A percentile compares a stretch with the other conserved stretches of the same genome.
Conservation (phyloP, 2,329 filamentous ascomycete genomes). For the Ophiostoma novo-ulmi region DNA sequence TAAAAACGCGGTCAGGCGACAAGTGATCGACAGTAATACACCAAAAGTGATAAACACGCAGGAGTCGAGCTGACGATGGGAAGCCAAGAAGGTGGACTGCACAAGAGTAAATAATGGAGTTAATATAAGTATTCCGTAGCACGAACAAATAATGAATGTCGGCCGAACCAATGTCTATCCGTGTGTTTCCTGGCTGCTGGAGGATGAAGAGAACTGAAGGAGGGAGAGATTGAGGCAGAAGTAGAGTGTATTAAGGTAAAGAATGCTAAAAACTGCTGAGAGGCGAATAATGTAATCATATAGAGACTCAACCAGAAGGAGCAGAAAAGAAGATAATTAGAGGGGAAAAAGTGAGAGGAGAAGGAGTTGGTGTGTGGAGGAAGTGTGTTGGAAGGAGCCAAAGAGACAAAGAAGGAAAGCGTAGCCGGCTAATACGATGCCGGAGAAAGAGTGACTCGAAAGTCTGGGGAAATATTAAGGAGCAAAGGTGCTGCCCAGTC, state of each 20-base stretch:
- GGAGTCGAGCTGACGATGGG: neutral
- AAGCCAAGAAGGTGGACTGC: neutral
- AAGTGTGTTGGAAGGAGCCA: neutral
- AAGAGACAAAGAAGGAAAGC: neutral
- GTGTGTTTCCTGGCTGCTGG: neutral
- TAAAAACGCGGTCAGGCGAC: slow-evolving; percentile 8
- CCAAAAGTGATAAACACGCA: slow-evolving; percentile 15
- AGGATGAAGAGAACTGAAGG: neutral
- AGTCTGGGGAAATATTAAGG: neutral
- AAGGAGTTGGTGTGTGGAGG: neutral
- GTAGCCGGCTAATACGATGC: neutral
- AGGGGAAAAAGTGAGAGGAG: neutral
- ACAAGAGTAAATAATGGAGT: neutral
- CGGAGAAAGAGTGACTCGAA: neutral
- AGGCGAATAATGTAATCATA: slow-evolving; percentile 13
- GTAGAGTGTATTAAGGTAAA: neutral
- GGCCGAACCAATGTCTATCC: neutral
- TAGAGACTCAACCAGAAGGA: neutral
- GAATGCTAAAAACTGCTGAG: neutral
- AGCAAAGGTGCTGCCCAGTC: neutral
- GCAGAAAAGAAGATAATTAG: neutral
- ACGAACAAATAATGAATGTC: neutral
- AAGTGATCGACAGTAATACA: slow-evolving; percentile 19
- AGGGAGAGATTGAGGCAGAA: neutral
- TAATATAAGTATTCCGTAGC: neutral